Evolutionary conservation across 2,329 filamentous ascomycete species (phyloP).

Genomic region (Aspergillus ibericus): DNA sequence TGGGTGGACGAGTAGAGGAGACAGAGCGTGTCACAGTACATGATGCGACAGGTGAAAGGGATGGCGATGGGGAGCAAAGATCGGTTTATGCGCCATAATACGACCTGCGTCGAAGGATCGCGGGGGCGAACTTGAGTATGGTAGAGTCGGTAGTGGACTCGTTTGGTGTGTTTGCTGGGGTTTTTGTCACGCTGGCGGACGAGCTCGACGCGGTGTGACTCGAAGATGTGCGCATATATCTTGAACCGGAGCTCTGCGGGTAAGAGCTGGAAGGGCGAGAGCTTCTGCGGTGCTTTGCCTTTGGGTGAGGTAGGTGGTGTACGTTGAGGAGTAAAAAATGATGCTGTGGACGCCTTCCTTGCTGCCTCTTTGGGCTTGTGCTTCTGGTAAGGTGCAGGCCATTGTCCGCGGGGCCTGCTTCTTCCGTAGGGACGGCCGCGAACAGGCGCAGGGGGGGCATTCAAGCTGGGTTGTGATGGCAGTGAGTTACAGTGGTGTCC

Average conservation of each 20-base stretch:
- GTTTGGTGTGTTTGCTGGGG: constrained; percentile 50
- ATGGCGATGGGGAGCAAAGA: constrained; percentile 48
- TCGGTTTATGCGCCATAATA: too few relatives aligned
- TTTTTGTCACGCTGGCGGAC: constrained; percentile 2
- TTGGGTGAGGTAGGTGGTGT: neutral
- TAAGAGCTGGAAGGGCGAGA: constrained; percentile 32
- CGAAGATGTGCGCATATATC: constrained; percentile 66
- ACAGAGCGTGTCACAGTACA: constrained; percentile 65
- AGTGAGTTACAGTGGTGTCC: too few relatives aligned
- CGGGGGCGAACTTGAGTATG: constrained; percentile 49
- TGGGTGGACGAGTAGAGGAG: constrained; percentile 56
- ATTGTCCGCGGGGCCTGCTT: too few relatives aligned
- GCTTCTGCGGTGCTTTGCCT: neutral
- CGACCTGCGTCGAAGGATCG: constrained; percentile 7
- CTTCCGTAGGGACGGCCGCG: too few relatives aligned
- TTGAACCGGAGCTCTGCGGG: constrained; percentile 69
- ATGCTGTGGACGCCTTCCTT: neutral
- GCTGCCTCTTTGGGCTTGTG: too few relatives aligned
- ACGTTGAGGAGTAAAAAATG: neutral
- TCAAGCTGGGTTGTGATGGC: too few relatives aligned
- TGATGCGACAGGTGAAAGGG: constrained; percentile 60
- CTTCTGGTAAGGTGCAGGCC: too few relatives aligned
- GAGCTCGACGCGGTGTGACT: constrained; percentile 26
- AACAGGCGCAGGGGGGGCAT: too few relatives aligned
- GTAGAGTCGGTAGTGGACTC: constrained; percentile 61